Conservation (phyloP, 2,329 filamentous ascomycete genomes). For the Cladophialophora psammophila region DNA sequence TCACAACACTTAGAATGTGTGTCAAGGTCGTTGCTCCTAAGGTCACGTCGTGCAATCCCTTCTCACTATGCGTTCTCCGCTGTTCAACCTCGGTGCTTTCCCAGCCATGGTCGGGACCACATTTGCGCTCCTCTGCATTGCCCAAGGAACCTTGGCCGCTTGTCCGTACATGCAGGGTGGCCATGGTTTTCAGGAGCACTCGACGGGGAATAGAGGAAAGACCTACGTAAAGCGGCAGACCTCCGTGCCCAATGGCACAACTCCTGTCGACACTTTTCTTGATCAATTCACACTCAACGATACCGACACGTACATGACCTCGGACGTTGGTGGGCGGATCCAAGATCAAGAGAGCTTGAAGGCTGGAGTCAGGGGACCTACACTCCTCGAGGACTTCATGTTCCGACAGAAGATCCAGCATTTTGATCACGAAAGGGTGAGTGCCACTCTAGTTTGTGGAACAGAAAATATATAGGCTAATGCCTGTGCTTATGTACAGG, state of each 20-base stretch:
- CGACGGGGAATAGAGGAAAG: background rate
- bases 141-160: slow-evolving; percentile 6
- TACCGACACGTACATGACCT: slow-evolving; percentile 7
- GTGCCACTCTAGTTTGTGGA: background rate
- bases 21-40: background rate
- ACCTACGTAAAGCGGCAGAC: background rate
- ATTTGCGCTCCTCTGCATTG: background rate
- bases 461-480: background rate
- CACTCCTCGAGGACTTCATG: slow-evolving; percentile 11
- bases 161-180: slow-evolving; percentile 13
- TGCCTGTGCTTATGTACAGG: background rate
- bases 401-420: slow-evolving; percentile 21
- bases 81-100: background rate
- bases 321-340: slow-evolving; percentile 3
- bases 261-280: slow-evolving; percentile 14
- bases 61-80: background rate
- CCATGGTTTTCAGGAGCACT: background rate
- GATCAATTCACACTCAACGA: slow-evolving; percentile 15
- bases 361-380: slow-evolving; percentile 6
- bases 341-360: slow-evolving; percentile 13
- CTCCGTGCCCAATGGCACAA: background rate
- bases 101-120: background rate
- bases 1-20: background rate
- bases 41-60: background rate
- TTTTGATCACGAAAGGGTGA: slow-evolving; percentile 15